Base-by-base conservation (phyloP, 1,139 yeast species). In the Kurtzmaniella quercitrusa region DNA sequence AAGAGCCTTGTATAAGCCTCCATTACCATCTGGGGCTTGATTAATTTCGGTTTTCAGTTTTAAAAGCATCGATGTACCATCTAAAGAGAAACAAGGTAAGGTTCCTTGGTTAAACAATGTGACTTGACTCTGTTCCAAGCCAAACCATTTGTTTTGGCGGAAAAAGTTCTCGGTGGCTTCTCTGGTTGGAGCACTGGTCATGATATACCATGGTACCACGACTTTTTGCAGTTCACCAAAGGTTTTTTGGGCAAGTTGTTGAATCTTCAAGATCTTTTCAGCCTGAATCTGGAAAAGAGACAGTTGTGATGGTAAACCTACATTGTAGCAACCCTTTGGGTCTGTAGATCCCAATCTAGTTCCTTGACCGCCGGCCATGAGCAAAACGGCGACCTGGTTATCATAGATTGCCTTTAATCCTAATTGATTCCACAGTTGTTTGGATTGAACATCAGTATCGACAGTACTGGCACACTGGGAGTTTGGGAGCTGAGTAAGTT, bases 331-430 rank as follows among this genome's bases (percentile, higher is more conserved):
- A 1, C 99, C 99, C 65, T 93, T 93, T 36, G 99, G 99, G 26
- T 70, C 81, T 14, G 80, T 68, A 1, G 96, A 88, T 1, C 98
- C 98, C 45, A 93, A 72, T 49, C 99, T 76, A 3, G 98, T 85
- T 23, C 98, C 99, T 64, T 93, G 98, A 43, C 99, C 99, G 45
- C 98, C 99, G 9, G 98, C 97, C 85, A 93, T 83, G 45, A 93
- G 74, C 38, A 93, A 74, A 7, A 93, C 93, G 20, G 89, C 98
- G 17, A 91, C 98, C 56, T 85, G 79, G 51, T 84, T 84, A 21
- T 69, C 60, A 23, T 78, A 65, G 47, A 93, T 84, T 33, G 94
- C 85, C 32, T 78, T 68, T 37, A 84, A 63, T 12, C 99, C 99
- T 15, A 65, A 46, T 1, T 64, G 52, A 26, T 60, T 55, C 89